These are phyloP conservation scores for Phytophthora tubulina DNA, from an alignment of 352 stramenopile species.

Conservation along the genomic window DNA sequence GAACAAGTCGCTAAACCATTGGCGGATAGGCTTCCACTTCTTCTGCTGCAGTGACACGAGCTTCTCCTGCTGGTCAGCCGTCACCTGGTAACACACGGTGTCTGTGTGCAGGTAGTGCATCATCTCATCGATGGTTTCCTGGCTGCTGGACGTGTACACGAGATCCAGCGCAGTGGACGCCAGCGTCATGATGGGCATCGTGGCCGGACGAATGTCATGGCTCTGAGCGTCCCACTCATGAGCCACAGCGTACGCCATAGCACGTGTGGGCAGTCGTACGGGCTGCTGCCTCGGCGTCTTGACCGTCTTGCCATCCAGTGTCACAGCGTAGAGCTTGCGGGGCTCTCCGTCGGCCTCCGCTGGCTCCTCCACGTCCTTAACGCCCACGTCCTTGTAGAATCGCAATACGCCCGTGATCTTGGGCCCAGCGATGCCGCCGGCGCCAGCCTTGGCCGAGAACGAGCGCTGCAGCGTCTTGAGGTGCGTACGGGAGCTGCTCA, in stretches of 20 bases:
- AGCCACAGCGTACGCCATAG: conserved; percentile 77
- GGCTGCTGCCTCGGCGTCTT: conserved; percentile 79
- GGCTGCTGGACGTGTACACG: conserved; percentile 57
- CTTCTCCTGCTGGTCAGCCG: conserved; percentile 83
- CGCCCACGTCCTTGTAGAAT: conserved; percentile 87
- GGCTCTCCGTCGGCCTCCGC: conserved; percentile 27
- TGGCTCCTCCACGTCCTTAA: conserved; percentile 62
- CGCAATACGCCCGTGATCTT: conserved; percentile 83
- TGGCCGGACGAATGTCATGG: conserved; percentile 75
- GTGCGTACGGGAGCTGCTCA: conserved; percentile 41
- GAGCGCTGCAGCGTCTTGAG: conserved; percentile 38
- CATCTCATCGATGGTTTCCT: conserved; percentile 81
- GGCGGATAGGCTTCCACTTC: conserved; percentile 86
- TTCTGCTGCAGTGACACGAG: conserved; percentile 84
- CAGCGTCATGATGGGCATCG: conserved; percentile 91
- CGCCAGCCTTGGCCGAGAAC: conserved; percentile 61
- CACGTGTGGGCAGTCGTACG: conserved; percentile 67
- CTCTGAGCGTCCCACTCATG: conserved; percentile 89
- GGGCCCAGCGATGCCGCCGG: conserved; percentile 60
- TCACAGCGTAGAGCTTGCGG: conserved; percentile 65
- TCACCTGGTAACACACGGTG: conserved; percentile 91
- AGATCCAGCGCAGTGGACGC: conserved; percentile 85
- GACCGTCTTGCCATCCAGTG: conserved; percentile 84
- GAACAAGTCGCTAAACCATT: conserved; percentile 84
- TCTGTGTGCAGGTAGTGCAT: conserved; percentile 90